Evolutionary conservation across 139 green algal genomes (phyloP).

Genomic region (Asterochloris sp.): DNA sequence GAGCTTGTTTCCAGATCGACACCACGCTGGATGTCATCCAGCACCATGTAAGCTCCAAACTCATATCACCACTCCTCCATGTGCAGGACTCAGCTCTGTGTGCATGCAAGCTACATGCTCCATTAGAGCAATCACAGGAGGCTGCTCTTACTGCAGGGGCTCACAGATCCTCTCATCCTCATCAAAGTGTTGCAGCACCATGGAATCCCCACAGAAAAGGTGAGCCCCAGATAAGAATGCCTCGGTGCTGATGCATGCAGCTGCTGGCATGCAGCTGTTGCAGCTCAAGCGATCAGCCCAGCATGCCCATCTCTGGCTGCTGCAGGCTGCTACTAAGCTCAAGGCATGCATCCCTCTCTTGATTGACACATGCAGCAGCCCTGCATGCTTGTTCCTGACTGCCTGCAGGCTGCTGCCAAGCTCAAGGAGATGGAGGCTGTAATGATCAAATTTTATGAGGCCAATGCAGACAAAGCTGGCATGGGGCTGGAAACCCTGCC

Average conservation of each 20-base stretch:
- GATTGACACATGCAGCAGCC: background rate
- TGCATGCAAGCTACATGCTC: background rate
- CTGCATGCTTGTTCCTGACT: background rate
- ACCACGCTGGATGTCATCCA: conserved; percentile 60
- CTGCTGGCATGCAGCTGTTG: too few relatives aligned
- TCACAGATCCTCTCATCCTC: conserved; percentile 51
- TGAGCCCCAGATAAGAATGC: background rate
- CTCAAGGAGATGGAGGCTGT: conserved; percentile 35
- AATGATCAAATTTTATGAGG: conserved; percentile 53
- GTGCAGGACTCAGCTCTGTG: background rate
- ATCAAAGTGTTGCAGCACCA: conserved; percentile 47
- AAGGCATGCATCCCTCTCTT: background rate
- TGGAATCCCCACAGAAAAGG: conserved; percentile 31
- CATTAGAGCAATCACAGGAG: background rate
- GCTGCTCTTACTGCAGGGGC: background rate
- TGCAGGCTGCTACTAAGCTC: background rate
- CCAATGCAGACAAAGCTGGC: conserved; percentile 20
- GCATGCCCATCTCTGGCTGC: background rate
- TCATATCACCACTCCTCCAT: background rate
- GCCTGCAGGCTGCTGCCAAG: conserved; percentile 28
- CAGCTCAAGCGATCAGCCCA: too few relatives aligned
- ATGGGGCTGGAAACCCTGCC: conserved; percentile 59
- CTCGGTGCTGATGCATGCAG: too few relatives aligned
- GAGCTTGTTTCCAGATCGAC: conserved; percentile 49
- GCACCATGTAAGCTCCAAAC: conserved; percentile 58